phyloP scores from a whole-genome alignment of 768 basidiomycete genomes.

The Tricholoma matsutake region DNA sequence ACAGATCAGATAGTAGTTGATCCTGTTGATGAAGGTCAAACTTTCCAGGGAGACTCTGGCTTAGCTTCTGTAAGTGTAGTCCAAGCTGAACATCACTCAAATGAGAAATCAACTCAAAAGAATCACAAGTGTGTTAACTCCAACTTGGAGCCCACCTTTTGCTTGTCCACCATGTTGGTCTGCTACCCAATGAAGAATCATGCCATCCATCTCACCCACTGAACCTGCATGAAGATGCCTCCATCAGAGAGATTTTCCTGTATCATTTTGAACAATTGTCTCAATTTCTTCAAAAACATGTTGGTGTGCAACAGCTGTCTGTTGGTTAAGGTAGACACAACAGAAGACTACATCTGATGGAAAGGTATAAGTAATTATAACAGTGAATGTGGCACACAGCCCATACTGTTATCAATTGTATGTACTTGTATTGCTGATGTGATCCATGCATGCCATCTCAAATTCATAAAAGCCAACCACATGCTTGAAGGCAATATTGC shows the following conservation, averaged over 20 bases:
- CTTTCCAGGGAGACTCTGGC: slow-evolving; percentile 1
- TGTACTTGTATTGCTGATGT: slow-evolving; percentile 16
- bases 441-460: slow-evolving; percentile 20
- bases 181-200: slow-evolving; percentile 16
- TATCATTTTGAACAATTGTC: slow-evolving; percentile 19
- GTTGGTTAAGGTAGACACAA: slow-evolving; percentile 4
- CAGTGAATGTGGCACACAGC: neutral
- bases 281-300: slow-evolving; percentile 7
- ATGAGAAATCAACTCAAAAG: neutral
- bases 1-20: slow-evolving; percentile 7
- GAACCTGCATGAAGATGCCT: slow-evolving; percentile 18
- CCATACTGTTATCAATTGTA: neutral
- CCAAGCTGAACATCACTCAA: slow-evolving; percentile 14
- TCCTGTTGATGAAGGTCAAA: slow-evolving; percentile 22
- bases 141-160: slow-evolving; percentile 11
- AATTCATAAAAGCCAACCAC: slow-evolving; percentile 26
- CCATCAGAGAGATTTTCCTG: slow-evolving; percentile 16
- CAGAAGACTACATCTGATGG: neutral
- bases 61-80: slow-evolving; percentile 16
- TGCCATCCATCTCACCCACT: slow-evolving; percentile 8
- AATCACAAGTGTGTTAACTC: neutral
- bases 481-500: slow-evolving; percentile 25
- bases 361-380: neutral
- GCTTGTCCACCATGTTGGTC: slow-evolving; percentile 25
- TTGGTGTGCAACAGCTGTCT: slow-evolving; percentile 20